Evolutionary conservation across 2,329 filamentous ascomycete species (phyloP).

Genomic region (Hypoxylon sp.): DNA sequence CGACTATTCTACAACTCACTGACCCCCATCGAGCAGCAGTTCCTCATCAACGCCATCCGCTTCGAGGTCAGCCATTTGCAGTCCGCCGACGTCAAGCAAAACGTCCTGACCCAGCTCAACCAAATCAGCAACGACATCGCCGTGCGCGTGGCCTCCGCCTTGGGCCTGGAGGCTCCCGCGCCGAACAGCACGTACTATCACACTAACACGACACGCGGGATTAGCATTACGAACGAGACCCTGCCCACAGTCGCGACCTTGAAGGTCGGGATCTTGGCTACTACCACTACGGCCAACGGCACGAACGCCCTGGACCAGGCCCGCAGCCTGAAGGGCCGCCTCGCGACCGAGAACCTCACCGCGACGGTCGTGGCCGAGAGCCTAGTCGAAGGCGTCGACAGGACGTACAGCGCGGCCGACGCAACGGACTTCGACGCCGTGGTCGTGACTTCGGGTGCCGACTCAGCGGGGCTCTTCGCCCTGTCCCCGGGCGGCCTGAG

Average conservation of each 20-base stretch:
- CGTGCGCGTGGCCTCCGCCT: slow-evolving; percentile 71
- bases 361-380: slow-evolving; percentile 74
- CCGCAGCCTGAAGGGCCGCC: slow-evolving; percentile 62
- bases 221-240: slow-evolving; percentile 72
- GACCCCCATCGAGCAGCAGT: slow-evolving; percentile 75
- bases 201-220: slow-evolving; percentile 73
- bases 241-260: slow-evolving; percentile 74
- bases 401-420: slow-evolving; percentile 76
- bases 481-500: slow-evolving; percentile 48
- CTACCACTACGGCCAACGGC: slow-evolving; percentile 56
- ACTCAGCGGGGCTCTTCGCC: slow-evolving; percentile 63
- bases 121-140: slow-evolving; percentile 77
- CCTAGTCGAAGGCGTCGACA: slow-evolving; percentile 68
- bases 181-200: slow-evolving; percentile 78
- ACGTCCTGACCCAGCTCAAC: slow-evolving; percentile 79
- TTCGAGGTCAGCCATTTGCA: slow-evolving; percentile 77
- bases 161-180: slow-evolving; percentile 71
- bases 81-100: slow-evolving; percentile 71
- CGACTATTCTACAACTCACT: slow-evolving; percentile 83
- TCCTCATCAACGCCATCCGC: slow-evolving; percentile 79
- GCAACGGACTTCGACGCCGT: slow-evolving; percentile 75
- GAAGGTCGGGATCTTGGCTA: slow-evolving; percentile 74
- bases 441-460: slow-evolving; percentile 70
- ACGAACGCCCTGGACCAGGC: slow-evolving; percentile 64
- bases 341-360: slow-evolving; percentile 67